A percentile compares a stretch with the other conserved stretches of the same genome.
Conservation (phyloP, 164 flowering plant genomes). For the Liriodendron chinense region DNA sequence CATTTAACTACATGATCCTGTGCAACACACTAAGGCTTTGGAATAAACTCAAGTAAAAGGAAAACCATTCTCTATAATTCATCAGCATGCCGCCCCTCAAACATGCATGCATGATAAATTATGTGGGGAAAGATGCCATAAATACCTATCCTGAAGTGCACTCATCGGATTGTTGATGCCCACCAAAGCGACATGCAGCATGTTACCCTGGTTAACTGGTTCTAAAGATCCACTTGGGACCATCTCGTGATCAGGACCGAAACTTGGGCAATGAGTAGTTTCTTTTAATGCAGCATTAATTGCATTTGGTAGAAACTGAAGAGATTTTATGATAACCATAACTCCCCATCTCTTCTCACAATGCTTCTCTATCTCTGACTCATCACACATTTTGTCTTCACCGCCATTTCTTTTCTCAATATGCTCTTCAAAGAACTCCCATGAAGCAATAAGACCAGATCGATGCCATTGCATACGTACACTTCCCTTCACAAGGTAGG, state of each 20-base stretch:
- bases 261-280: conserved; percentile 41
- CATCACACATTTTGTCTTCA: conserved; percentile 37
- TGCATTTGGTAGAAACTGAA: conserved; percentile 70
- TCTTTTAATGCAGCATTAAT: conserved; percentile 76
- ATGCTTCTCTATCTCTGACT: conserved; percentile 45
- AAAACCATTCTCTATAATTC: neutral
- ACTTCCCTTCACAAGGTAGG: conserved; percentile 91
- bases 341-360: conserved; percentile 90
- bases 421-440: conserved; percentile 93
- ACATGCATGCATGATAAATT: neutral
- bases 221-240: conserved; percentile 37
- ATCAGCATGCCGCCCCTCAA: neutral
- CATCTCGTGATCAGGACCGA: conserved; percentile 21
- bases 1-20: neutral
- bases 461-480: conserved; percentile 99
- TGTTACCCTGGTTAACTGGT: conserved; percentile 57
- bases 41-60: neutral
- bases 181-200: conserved; percentile 90
- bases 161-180: conserved; percentile 98
- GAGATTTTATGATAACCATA: conserved; percentile 95
- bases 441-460: conserved; percentile 90
- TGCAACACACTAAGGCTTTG: neutral
- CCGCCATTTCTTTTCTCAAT: conserved; percentile 47
- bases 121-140: neutral
- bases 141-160: conserved; percentile 94